Evolutionary conservation across 2,329 filamentous ascomycete genomes (phyloP).

Genomic region (Cordyceps pruinosa): DNA sequence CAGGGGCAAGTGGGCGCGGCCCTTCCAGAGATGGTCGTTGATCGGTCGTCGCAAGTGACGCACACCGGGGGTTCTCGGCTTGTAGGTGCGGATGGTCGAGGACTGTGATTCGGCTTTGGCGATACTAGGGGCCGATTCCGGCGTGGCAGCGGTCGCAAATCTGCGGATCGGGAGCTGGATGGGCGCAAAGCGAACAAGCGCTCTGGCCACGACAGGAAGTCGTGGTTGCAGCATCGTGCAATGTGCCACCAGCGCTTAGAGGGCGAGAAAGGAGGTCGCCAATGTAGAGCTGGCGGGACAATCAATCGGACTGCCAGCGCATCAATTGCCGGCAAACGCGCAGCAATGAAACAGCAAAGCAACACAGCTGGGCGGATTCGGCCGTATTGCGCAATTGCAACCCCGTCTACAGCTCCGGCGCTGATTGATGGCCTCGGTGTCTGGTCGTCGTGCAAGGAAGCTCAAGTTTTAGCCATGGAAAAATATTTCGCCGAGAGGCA

Average conservation of each 20-base stretch:
- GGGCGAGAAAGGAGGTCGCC: not conserved
- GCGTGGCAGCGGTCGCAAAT: constrained; percentile 1
- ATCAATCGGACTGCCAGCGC: not conserved
- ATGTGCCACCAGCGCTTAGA: not conserved
- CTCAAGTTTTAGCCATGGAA: constrained; percentile 21
- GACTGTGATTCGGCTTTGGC: constrained; percentile 26
- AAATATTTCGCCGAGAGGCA: constrained; percentile 20
- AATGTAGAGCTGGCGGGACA: not conserved
- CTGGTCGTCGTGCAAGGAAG: not conserved
- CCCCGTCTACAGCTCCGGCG: not conserved
- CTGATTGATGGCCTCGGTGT: constrained; percentile 4
- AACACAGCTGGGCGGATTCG: not conserved
- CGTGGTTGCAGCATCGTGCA: constrained; percentile 10
- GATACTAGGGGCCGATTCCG: not conserved
- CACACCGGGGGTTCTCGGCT: constrained; percentile 84
- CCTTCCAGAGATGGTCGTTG: constrained; percentile 97
- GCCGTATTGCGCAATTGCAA: not conserved
- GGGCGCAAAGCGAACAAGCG: constrained; percentile 5
- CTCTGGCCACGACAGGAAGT: constrained; percentile 7
- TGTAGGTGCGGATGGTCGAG: constrained; percentile 71
- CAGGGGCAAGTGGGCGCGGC: constrained; percentile 71
- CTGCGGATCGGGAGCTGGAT: constrained; percentile 5
- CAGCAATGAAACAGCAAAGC: not conserved
- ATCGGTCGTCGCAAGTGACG: constrained; percentile 86
- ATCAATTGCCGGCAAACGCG: not conserved